Evolutionary conservation across 306 rosid genomes (phyloP).

Genomic region (Fagus crenata): DNA sequence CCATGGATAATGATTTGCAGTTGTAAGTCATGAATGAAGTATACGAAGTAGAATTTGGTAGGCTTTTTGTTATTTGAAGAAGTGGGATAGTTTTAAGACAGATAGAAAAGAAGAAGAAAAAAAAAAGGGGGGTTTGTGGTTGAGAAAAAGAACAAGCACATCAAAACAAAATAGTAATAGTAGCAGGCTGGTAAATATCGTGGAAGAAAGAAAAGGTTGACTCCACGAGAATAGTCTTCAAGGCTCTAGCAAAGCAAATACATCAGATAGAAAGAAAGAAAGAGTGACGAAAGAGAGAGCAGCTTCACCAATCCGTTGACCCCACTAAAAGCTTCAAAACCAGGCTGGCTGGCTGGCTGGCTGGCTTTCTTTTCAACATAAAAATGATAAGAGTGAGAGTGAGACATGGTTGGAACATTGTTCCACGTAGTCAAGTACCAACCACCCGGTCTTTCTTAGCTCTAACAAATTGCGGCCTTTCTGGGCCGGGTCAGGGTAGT

Average conservation of each 20-base stretch:
- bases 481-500: too few relatives aligned
- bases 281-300: slow-evolving; percentile 22
- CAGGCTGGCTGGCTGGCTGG: slow-evolving; percentile 30
- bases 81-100: background rate
- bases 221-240: slow-evolving; percentile 38
- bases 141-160: slow-evolving; percentile 20
- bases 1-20: background rate
- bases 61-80: background rate
- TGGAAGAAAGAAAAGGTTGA: slow-evolving; percentile 43
- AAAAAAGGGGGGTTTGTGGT: background rate
- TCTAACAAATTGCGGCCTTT: too few relatives aligned
- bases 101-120: slow-evolving; percentile 4
- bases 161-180: background rate
- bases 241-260: background rate
- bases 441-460: background rate
- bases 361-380: background rate
- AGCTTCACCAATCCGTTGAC: slow-evolving; percentile 18
- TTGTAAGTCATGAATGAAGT: too few relatives aligned
- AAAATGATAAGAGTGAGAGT: too few relatives aligned
- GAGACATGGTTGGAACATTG: background rate
- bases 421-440: background rate
- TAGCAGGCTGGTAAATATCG: background rate
- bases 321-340: slow-evolving; percentile 25
- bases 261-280: background rate
- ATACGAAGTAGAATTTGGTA: background rate